Percentiles rank a stretch among this genome's conserved stretches.
Conservation (phyloP, 2,329 filamentous ascomycete genomes). For the Fusarium devonianum region DNA sequence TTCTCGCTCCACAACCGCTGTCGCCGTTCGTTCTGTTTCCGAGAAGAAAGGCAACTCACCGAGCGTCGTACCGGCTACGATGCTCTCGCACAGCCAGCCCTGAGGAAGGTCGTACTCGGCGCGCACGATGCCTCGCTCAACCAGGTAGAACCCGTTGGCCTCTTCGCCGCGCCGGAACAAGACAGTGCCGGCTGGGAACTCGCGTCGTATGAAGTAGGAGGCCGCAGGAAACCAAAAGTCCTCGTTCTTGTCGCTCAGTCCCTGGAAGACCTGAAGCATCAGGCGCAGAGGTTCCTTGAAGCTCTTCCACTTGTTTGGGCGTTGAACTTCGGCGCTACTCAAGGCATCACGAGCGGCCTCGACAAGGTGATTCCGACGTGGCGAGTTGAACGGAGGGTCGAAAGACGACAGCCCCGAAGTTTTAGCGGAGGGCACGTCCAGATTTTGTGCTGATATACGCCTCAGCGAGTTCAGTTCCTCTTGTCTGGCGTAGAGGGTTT, state of each 20-base stretch:
- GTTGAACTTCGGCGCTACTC: slow-evolving; percentile 66
- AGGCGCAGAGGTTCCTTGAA: slow-evolving; percentile 91
- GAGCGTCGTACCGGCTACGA: slow-evolving; percentile 92
- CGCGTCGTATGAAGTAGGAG: slow-evolving; percentile 75
- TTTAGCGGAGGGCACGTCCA: slow-evolving; percentile 56
- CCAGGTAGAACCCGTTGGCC: slow-evolving; percentile 85
- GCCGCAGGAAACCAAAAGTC: slow-evolving; percentile 92
- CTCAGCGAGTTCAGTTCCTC: slow-evolving; percentile 62
- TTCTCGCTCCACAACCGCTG: slow-evolving; percentile 81
- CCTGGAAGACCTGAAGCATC: slow-evolving; percentile 94
- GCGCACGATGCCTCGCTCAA: slow-evolving; percentile 87
- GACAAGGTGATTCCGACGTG: slow-evolving; percentile 78
- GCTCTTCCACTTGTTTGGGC: slow-evolving; percentile 76
- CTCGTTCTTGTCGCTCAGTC: slow-evolving; percentile 83
- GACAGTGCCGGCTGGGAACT: slow-evolving; percentile 72
- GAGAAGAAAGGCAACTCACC: slow-evolving; percentile 97
- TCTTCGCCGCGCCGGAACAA: slow-evolving; percentile 80
- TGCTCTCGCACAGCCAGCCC: slow-evolving; percentile 87
- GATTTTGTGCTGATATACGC: slow-evolving; percentile 51
- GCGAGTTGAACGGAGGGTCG: slow-evolving; percentile 71
- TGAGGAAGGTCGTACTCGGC: slow-evolving; percentile 93
- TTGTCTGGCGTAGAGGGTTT: slow-evolving; percentile 76
- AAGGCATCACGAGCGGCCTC: slow-evolving; percentile 80
- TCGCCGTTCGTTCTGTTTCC: slow-evolving; percentile 86
- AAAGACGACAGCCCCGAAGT: slow-evolving; percentile 46